Percentiles rank a stretch among this genome's conserved stretches.
These are phyloP conservation scores for Aspergillus sojae DNA, from an alignment of 2,329 filamentous ascomycete species.

Conservation along the genomic window DNA sequence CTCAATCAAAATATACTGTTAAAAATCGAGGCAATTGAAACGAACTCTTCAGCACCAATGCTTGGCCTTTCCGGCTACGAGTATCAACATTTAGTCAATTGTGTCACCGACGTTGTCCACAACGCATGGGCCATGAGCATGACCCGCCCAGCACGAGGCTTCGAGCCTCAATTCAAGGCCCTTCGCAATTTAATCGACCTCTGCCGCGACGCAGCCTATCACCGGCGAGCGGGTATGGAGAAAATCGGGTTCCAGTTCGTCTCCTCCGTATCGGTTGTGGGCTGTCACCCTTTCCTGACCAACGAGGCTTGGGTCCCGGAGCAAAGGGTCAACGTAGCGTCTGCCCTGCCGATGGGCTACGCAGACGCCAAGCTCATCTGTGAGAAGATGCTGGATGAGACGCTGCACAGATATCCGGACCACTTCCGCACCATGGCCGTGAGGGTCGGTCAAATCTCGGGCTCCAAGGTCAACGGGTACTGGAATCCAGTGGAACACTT, in stretches of 20 bases:
- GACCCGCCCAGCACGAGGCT: constrained; percentile 19
- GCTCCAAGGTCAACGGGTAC: constrained; percentile 51
- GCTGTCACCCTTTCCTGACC: constrained; percentile 31
- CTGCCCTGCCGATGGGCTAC: constrained; percentile 53
- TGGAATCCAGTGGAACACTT: constrained; percentile 60
- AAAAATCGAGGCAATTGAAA: constrained; percentile 52
- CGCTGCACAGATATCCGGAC: constrained; percentile 45
- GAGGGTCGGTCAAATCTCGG: constrained; percentile 57
- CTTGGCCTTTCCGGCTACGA: constrained; percentile 50
- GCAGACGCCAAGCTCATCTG: constrained; percentile 55
- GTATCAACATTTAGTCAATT: constrained; percentile 42
- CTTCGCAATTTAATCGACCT: constrained; percentile 55
- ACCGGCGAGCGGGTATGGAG: constrained; percentile 13
- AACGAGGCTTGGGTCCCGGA: constrained; percentile 47
- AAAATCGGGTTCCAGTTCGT: constrained; percentile 42
- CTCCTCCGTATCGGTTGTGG: constrained; percentile 47
- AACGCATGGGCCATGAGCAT: constrained; percentile 34
- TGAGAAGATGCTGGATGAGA: constrained; percentile 54
- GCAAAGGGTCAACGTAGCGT: constrained; percentile 41
- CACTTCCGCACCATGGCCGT: constrained; percentile 49
- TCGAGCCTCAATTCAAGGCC: constrained; percentile 39
- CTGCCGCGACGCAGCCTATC: constrained; percentile 34
- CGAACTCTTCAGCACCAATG: constrained; percentile 51
- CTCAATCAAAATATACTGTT: constrained; percentile 17
- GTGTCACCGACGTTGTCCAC: constrained; percentile 50